These are phyloP conservation scores for Aspergillus nanangensis DNA, from an alignment of 495 filamentous ascomycete genomes.

Conservation along the genomic window DNA sequence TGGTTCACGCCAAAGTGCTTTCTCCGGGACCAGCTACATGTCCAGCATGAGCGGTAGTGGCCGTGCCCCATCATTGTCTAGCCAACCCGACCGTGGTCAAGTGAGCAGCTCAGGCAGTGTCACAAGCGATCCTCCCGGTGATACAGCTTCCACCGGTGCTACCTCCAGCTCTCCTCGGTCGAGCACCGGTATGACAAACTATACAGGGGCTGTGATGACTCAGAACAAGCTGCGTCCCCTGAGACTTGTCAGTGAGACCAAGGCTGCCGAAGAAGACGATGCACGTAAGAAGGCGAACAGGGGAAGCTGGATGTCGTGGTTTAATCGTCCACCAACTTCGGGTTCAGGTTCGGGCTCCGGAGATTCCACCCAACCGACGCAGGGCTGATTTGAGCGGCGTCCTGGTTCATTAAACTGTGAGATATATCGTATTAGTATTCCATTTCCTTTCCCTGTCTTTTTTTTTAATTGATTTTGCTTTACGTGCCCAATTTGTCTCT, in stretches of 20 bases:
- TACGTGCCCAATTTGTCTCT: slow-evolving; percentile 1
- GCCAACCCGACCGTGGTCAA: slow-evolving; percentile 36
- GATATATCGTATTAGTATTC: not conserved
- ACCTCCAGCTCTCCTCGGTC: slow-evolving; percentile 53
- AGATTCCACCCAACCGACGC: slow-evolving; percentile 9
- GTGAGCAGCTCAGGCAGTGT: slow-evolving; percentile 57
- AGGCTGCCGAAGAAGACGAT: slow-evolving; percentile 41
- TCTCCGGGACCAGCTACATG: slow-evolving; percentile 38
- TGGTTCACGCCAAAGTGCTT: slow-evolving; percentile 41
- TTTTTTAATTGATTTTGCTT: not conserved
- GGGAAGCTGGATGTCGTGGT: slow-evolving; percentile 60
- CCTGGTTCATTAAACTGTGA: too few species aligned
- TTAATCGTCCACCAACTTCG: slow-evolving; percentile 44
- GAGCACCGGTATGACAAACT: slow-evolving; percentile 50
- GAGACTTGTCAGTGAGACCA: slow-evolving; percentile 63
- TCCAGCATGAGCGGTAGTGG: slow-evolving; percentile 46
- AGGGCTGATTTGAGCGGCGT: slow-evolving; percentile 16
- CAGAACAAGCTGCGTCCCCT: slow-evolving; percentile 81
- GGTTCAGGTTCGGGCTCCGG: too few species aligned
- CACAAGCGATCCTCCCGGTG: slow-evolving; percentile 54
- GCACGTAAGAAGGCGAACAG: slow-evolving; percentile 57
- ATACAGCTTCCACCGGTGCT: slow-evolving; percentile 42
- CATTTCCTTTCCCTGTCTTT: not conserved
- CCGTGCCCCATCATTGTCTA: slow-evolving; percentile 43
- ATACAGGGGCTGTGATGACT: slow-evolving; percentile 56